Conservation (phyloP, 2,329 filamentous ascomycete genomes). For the Aspergillus brunneoviolaceus region DNA sequence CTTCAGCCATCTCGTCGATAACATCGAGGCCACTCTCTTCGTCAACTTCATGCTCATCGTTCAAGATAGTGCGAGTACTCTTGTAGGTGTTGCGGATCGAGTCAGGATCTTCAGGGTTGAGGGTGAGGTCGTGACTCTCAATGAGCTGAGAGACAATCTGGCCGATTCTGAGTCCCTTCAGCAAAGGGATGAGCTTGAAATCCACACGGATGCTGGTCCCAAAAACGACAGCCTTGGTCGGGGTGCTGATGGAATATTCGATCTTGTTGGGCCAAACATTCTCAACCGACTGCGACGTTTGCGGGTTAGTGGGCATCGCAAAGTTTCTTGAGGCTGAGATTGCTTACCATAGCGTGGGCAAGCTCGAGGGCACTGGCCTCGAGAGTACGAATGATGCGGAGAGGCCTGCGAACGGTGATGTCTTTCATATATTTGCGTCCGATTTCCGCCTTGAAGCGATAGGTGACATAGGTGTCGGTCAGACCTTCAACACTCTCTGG, state of each 20-base stretch:
- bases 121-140: conserved; percentile 70
- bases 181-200: conserved; percentile 80
- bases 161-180: conserved; percentile 86
- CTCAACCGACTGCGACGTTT: conserved; percentile 67
- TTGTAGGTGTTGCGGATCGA: conserved; percentile 53
- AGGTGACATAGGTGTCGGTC: conserved; percentile 80
- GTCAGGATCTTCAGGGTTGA: conserved; percentile 48
- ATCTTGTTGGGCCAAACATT: conserved; percentile 98
- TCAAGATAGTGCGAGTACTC: conserved; percentile 62
- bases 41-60: conserved; percentile 69
- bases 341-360: conserved; percentile 73
- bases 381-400: conserved; percentile 75
- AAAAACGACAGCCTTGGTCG: conserved; percentile 91
- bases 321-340: background rate
- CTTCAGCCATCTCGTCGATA: conserved; percentile 60
- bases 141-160: conserved; percentile 76
- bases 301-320: conserved; percentile 16
- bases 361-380: conserved; percentile 75
- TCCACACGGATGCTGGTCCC: conserved; percentile 82
- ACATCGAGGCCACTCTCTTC: conserved; percentile 59
- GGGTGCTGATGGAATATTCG: conserved; percentile 90
- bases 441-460: conserved; percentile 87
- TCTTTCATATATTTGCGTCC: conserved; percentile 89
- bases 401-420: conserved; percentile 72
- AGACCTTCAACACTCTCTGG: conserved; percentile 91